Evolutionary conservation across 2,329 filamentous ascomycete genomes (phyloP).

Genomic region (Cadophora malorum): DNA sequence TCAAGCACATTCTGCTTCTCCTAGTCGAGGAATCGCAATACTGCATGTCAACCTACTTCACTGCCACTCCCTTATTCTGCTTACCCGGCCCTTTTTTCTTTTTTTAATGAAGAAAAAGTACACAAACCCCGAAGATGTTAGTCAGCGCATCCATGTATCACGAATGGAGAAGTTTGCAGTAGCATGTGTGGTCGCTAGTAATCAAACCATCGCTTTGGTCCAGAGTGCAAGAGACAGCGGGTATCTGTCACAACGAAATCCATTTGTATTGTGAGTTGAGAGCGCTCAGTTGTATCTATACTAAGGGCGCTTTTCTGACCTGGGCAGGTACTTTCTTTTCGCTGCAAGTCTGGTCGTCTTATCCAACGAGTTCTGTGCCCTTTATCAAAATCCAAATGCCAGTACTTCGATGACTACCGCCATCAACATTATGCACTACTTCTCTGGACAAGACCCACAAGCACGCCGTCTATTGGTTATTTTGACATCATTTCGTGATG

Average conservation of each 20-base stretch:
- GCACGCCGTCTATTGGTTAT: conserved; percentile 58
- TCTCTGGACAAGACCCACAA: conserved; percentile 55
- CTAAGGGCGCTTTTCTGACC: not conserved
- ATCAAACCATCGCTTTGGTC: conserved; percentile 56
- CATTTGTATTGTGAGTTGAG: conserved; percentile 59
- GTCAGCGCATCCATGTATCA: conserved; percentile 42
- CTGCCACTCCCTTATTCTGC: conserved; percentile 66
- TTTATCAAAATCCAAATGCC: conserved; percentile 55
- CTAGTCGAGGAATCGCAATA: conserved; percentile 62
- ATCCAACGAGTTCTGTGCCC: conserved; percentile 61
- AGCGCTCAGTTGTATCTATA: not conserved
- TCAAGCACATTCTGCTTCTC: conserved; percentile 52
- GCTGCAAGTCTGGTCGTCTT: conserved; percentile 60
- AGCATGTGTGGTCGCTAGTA: conserved; percentile 58
- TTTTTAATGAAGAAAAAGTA: conserved; percentile 58
- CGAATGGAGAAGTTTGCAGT: conserved; percentile 56
- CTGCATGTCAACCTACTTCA: conserved; percentile 68
- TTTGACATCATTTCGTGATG: conserved; percentile 54
- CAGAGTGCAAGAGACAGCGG: conserved; percentile 52
- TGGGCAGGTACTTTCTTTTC: conserved; percentile 60
- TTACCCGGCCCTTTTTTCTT: conserved; percentile 69
- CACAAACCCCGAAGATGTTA: conserved; percentile 43
- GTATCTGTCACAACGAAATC: conserved; percentile 59
- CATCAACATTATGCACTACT: conserved; percentile 57
- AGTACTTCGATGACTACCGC: conserved; percentile 50